A percentile compares a stretch with the other conserved stretches of the same genome.
These are phyloP conservation scores for Backusella tuberculispora DNA, from an alignment of 192 early-diverging fungal species.

Conservation along the genomic window DNA sequence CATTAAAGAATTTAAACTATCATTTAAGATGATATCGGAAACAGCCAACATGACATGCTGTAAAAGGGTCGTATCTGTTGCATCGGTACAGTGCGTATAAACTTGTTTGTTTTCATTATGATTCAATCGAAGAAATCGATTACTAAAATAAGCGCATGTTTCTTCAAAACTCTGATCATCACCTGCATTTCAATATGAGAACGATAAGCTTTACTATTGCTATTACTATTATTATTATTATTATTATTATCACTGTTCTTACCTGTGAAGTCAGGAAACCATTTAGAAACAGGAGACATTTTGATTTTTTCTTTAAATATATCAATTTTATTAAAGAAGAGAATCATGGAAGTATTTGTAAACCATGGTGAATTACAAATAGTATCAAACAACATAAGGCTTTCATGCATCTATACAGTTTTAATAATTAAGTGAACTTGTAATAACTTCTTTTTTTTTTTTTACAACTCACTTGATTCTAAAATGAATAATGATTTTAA, in stretches of 20 bases:
- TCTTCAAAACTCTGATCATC: constrained; percentile 25
- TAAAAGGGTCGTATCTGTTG: constrained; percentile 54
- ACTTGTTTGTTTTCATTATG: constrained; percentile 50
- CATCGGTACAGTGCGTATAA: constrained; percentile 58
- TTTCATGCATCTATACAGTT: constrained; percentile 53
- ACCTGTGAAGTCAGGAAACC: constrained; percentile 62
- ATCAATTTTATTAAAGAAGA: constrained; percentile 66
- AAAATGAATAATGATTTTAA: neutral
- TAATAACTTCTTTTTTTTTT: neutral
- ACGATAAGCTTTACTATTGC: neutral
- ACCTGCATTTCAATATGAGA: constrained; percentile 27
- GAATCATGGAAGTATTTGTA: constrained; percentile 60
- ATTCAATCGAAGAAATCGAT: constrained; percentile 50
- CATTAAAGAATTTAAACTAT: constrained; percentile 42
- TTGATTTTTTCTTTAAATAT: constrained; percentile 58
- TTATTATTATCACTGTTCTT: neutral
- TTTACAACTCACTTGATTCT: constrained; percentile 33
- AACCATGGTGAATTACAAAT: constrained; percentile 67
- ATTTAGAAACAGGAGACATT: constrained; percentile 45
- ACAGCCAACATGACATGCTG: constrained; percentile 54
- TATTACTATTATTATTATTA: too few species aligned
- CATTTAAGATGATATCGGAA: constrained; percentile 47
- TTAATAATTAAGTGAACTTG: neutral
- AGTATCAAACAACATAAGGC: constrained; percentile 58
- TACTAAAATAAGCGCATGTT: constrained; percentile 45